Conservation (phyloP, 192 early-diverging fungal species). For the Phlyctochytrium bullatum region DNA sequence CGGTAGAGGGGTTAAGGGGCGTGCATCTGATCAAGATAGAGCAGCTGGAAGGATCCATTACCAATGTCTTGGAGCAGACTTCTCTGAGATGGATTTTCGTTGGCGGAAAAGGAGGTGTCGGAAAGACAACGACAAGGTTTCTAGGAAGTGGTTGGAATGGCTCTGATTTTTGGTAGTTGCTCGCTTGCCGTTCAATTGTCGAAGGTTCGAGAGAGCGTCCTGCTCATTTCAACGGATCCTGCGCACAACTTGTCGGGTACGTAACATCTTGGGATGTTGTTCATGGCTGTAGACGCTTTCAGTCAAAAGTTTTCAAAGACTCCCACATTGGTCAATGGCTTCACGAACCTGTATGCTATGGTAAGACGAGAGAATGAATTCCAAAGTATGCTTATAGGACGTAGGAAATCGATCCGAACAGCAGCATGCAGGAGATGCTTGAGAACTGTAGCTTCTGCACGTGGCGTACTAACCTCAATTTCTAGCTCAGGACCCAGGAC, state of each 20-base stretch:
- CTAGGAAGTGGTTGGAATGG: neutral
- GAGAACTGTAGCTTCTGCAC: slow-evolving; percentile 45
- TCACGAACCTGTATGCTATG: slow-evolving; percentile 96
- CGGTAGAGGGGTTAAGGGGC: no score
- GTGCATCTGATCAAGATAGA: no score
- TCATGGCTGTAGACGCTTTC: slow-evolving; percentile 73
- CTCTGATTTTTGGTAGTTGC: slow-evolving; percentile 44
- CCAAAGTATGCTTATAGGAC: slow-evolving; percentile 1
- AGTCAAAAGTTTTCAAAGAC: slow-evolving; percentile 98
- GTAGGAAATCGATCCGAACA: slow-evolving; percentile 98
- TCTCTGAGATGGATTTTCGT: slow-evolving; percentile 99
- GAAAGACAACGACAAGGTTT: slow-evolving; percentile 76
- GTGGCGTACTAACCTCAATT: neutral
- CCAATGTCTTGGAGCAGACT: slow-evolving; percentile 95
- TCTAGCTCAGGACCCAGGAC: slow-evolving; percentile 41
- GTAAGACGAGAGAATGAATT: slow-evolving; percentile 35
- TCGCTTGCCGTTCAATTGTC: slow-evolving; percentile 92
- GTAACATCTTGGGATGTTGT: neutral
- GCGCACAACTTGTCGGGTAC: slow-evolving; percentile 94
- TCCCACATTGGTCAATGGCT: slow-evolving; percentile 91
- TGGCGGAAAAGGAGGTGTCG: slow-evolving; percentile 99
- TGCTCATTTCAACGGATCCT: slow-evolving; percentile 98
- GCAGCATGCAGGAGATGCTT: slow-evolving; percentile 98
- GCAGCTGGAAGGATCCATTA: slow-evolving; percentile 71
- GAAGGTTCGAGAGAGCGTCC: slow-evolving; percentile 85